These are phyloP conservation scores for Gypsophila paniculata DNA, from an alignment of 179 eudicot species.

Conservation along the genomic window DNA sequence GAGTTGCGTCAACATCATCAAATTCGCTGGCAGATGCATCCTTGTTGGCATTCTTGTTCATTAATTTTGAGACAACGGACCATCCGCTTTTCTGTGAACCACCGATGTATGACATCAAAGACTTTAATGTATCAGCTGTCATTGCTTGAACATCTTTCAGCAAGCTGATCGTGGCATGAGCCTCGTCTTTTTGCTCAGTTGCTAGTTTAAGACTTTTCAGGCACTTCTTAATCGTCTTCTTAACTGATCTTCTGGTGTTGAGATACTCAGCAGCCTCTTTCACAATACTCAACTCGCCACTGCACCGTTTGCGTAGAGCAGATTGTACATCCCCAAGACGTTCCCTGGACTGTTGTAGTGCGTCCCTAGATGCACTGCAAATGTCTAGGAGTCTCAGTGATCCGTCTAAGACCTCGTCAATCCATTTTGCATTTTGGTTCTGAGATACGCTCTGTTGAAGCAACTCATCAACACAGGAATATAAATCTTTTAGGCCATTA, in stretches of 20 bases:
- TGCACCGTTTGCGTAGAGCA: conserved; percentile 31
- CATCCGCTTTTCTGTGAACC: conserved; percentile 29
- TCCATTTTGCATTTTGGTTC: conserved; percentile 18
- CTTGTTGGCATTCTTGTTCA: conserved; percentile 10
- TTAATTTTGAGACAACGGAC: conserved; percentile 26
- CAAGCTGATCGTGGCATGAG: conserved; percentile 14
- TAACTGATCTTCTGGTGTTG: conserved; percentile 24
- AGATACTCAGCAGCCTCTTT: conserved; percentile 25
- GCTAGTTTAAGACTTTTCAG: conserved; percentile 21
- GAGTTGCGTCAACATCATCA: conserved; percentile 17
- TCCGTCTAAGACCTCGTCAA: conserved; percentile 27
- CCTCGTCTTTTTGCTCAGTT: conserved; percentile 7
- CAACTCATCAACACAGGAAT: conserved; percentile 28
- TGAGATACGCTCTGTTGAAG: conserved; percentile 28
- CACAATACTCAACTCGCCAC: conserved; percentile 24
- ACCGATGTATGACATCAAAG: conserved; percentile 23
- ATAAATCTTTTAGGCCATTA: conserved; percentile 30
- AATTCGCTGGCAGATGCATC: conserved; percentile 15
- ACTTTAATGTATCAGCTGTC: conserved; percentile 25
- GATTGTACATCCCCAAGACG: conserved; percentile 27
- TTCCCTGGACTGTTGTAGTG: conserved; percentile 26
- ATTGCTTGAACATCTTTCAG: conserved; percentile 32
- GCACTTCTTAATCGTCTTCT: conserved; percentile 32
- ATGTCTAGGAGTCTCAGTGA: conserved; percentile 38
- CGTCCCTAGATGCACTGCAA: conserved; percentile 34